Evolutionary conservation across 2,329 filamentous ascomycete genomes (phyloP), one percentile per base, ranked within the genome.

Genomic region (Pseudocercospora fijiensis): DNA sequence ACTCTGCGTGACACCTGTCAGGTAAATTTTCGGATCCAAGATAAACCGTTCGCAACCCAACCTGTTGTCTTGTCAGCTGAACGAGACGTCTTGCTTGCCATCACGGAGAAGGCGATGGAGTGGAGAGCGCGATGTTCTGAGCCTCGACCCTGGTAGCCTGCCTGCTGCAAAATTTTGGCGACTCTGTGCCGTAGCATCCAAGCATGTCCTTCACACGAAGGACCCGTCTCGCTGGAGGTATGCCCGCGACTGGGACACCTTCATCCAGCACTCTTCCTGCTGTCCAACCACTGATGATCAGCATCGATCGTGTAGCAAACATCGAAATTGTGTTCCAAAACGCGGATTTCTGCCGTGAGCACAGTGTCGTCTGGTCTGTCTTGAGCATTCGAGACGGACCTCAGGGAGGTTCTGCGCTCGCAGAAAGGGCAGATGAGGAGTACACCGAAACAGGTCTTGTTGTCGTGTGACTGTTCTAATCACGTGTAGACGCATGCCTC

Each of bases 1-100:
- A 52, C 20, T 53, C 27, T 52, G 63, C 60, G 49, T 53, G 26
- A 65, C 60, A 56, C 49, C 47, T 62, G 61, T 66, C 64, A 63
- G 52, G 16, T 24, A 43, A 51, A 11, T 58, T 47, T 58, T 47
- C 30, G 56, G 41, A 43, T 28, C 6, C 28, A 26, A 60, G 28
- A 18, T 52, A n/a, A 28, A 49, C 53, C 58, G 49, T 43, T 45
- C 55, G 58, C 53, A 55, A 43, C 26, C 57, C 58, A 66, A 58
- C 33, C 28, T 28, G 0, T 37, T 56, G 18, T 10, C 27, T 7
- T 13, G 16, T 18, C 18, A 33, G 53, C 53, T 28, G 22, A 16
- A 9, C 4, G 7, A 26, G 4, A 30, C 13, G 16, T 27, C 8
- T n/a, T 53, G 24, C 28, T 27, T 26, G 11, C 22, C 49, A 26